Base-by-base conservation (phyloP, 2,329 filamentous ascomycete genomes). In the Dothistroma pini region DNA sequence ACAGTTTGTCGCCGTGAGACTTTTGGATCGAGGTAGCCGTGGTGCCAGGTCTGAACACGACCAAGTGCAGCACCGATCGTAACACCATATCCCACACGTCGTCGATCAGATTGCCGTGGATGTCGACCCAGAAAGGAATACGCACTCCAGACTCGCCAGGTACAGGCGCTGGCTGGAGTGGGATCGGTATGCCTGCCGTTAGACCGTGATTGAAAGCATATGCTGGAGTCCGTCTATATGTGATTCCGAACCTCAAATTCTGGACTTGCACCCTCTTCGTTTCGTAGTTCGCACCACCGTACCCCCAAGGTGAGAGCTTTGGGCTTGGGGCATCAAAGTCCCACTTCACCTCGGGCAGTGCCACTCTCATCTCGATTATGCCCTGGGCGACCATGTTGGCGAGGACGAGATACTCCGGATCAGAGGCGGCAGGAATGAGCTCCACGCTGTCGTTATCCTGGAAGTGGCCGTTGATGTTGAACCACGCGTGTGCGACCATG, bases 71-170 rank as follows among this genome's bases (percentile, higher is more conserved):
- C 1, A 90, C 80, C 5, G 86, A 82, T 4, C 84, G 81, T 4
- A 91, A 72, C 11, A 88, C 80, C 64, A 85, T 82, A 57, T 83
- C 81, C 88, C 89, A 92, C 58, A 86, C 81, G 0, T 78, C 75
- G n/a, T 72, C 73, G 62, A 90, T 81, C 0, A 84, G 68, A 6
- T 81, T 77, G 8, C 84, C 86, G 62, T 88, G 84, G 62, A 92
- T 86, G 71, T 89, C 87, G 56, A 85, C 83, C 89, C 89, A 93
- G 56, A 90, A 81, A 0, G 89, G 89, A 4, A 90, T 71, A 4
- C 76, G 77, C 1, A 55, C 38, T n/a, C 60, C 68, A 11, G 53
- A 22, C 25, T 72, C 67, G 21, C 64, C 63, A 11, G 60, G 55
- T 8, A 63, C 49, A 2, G 54, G 32, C 1, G 22, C 65, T 32